Evolutionary conservation across 805 yeast species (phyloP), one percentile per base, ranked within the genome.

Genomic region (Lachancea sp.): DNA sequence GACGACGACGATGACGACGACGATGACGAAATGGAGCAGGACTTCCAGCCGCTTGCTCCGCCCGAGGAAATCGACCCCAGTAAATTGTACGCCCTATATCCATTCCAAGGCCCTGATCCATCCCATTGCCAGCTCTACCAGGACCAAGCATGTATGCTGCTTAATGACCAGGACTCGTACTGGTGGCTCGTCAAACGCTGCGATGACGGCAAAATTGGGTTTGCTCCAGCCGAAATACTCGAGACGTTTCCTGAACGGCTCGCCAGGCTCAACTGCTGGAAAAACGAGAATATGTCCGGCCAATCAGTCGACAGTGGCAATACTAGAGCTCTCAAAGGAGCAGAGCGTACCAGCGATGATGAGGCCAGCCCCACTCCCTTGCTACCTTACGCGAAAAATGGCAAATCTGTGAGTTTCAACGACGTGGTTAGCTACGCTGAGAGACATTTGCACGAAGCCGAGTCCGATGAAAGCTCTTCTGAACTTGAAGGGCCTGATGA

Each of bases 181-280:
- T 93, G 99, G 99, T 93, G 99, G 98, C 70, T 91, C 10, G 91
- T 93, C 54, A 63, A 75, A 56, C 61, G 72, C 49, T 70, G 71
- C 35, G 64, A 60, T 37, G 85, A 81, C 59, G 81, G 81, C 2
- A 75, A 80, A 53, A 80, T 91, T 43, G 99, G 99, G 1, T 93
- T 90, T 69, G 95, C 95, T 2, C 99, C 99, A 1, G 98, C 97
- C 1, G 99, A 93, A 62, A 79, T 93, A 47, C 68, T 93, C 31
- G 99, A 93, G 64, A 87, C 96, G 0, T 89, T 86, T 49, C 84
- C 81, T 38, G 99, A 93, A 65, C 72, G 98, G 47, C 67, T 93
- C 44, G 99, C 99, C 0, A 73, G 98, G 45, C 70, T 90, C 34
- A 93, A 93, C 62, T 86, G 96, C 65, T 87, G 91, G 78, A 82